A percentile compares a stretch with the other conserved stretches of the same genome.
Conservation (phyloP, 2,329 filamentous ascomycete genomes). For the Ophiocordyceps australis region DNA sequence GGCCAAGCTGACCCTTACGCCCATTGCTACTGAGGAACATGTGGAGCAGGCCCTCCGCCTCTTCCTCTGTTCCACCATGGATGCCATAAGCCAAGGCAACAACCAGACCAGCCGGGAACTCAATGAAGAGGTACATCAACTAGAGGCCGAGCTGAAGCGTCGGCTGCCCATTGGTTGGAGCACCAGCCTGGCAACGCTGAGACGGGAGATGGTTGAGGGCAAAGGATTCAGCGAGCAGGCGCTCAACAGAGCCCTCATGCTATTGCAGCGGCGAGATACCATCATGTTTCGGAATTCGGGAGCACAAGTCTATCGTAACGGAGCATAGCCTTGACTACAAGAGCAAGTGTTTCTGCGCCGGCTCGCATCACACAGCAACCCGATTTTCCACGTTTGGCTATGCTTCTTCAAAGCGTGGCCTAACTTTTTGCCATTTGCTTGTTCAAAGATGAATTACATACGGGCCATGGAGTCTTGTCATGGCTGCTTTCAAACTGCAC, state of each 20-base stretch:
- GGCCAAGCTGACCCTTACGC: slow-evolving; percentile 74
- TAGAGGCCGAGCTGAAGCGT: slow-evolving; percentile 77
- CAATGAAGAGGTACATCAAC: slow-evolving; percentile 71
- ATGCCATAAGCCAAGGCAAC: slow-evolving; percentile 82
- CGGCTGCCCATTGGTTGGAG: slow-evolving; percentile 90
- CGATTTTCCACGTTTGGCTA: no score
- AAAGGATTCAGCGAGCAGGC: slow-evolving; percentile 80
- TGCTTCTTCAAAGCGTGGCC: no score
- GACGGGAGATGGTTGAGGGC: slow-evolving; percentile 79
- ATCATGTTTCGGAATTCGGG: slow-evolving; percentile 67
- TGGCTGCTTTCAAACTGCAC: no score
- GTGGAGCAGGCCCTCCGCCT: slow-evolving; percentile 95
- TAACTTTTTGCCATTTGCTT: no score
- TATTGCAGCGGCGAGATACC: slow-evolving; percentile 75
- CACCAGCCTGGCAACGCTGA: slow-evolving; percentile 70
- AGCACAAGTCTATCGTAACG: slow-evolving; percentile 55
- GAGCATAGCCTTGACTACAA: no score
- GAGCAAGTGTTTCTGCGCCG: no score
- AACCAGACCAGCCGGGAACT: slow-evolving; percentile 72
- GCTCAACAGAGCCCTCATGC: slow-evolving; percentile 66
- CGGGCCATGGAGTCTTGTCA: no score
- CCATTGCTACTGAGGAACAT: slow-evolving; percentile 75
- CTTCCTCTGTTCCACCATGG: slow-evolving; percentile 95
- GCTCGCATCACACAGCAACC: no score
- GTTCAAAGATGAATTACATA: no score